Conservation (phyloP, 2,329 filamentous ascomycete species). For the Dactylellina leptospora region DNA sequence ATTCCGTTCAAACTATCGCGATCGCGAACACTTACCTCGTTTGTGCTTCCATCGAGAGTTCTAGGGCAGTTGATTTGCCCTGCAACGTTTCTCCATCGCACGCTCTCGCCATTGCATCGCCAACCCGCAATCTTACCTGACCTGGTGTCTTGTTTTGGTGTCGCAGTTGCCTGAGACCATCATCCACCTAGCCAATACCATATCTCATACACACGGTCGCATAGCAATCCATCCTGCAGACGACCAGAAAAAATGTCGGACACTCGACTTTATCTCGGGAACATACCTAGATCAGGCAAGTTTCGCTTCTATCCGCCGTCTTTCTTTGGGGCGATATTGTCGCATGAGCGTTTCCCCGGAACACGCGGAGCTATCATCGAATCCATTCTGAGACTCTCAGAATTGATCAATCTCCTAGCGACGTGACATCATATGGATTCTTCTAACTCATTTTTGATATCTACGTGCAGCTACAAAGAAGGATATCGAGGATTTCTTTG, state of each 20-base stretch:
- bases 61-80: constrained; percentile 14
- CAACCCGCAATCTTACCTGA: neutral
- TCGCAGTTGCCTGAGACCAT: constrained; percentile 11
- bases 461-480: constrained; percentile 81
- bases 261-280: constrained; percentile 95
- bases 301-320: constrained; percentile 70
- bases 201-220: constrained; percentile 29
- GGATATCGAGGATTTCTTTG: constrained; percentile 95
- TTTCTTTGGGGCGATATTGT: constrained; percentile 14
- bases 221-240: constrained; percentile 9
- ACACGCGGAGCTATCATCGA: constrained; percentile 9
- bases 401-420: neutral
- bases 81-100: constrained; percentile 16
- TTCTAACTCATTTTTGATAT: constrained; percentile 12
- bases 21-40: constrained; percentile 4
- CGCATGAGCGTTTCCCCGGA: constrained; percentile 36
- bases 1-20: constrained; percentile 10
- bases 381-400: neutral
- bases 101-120: constrained; percentile 24
- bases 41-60: neutral
- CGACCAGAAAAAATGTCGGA: constrained; percentile 68
- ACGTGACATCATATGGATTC: no score
- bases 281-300: constrained; percentile 76
- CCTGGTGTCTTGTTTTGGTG: neutral
- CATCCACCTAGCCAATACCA: no score